These are phyloP conservation scores for Gossypium ekmanianum DNA, from an alignment of 345 rosid species.

Conservation along the genomic window DNA sequence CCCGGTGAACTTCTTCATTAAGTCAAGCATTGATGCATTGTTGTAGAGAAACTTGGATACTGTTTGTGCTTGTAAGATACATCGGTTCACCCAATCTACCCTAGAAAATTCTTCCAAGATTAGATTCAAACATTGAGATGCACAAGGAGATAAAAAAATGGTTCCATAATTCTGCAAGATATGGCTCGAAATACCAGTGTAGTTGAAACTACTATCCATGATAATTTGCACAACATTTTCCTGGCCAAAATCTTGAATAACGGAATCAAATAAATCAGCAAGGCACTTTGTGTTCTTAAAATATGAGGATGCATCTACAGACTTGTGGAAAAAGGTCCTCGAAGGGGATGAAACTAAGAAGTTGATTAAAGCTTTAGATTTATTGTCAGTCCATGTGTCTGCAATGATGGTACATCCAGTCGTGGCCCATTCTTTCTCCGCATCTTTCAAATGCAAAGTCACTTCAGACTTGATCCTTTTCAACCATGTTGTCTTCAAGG, in stretches of 20 bases:
- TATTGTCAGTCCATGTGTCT: constrained; percentile 79
- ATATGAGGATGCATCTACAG: constrained; percentile 74
- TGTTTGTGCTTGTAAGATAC: constrained; percentile 67
- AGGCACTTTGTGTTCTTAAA: constrained; percentile 69
- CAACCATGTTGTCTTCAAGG: constrained; percentile 56
- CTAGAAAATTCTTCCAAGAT: constrained; percentile 81
- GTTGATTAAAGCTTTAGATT: constrained; percentile 76
- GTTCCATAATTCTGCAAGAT: constrained; percentile 63
- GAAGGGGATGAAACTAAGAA: constrained; percentile 84
- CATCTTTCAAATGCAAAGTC: constrained; percentile 45
- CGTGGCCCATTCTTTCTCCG: constrained; percentile 76
- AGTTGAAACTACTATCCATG: constrained; percentile 60
- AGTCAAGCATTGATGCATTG: constrained; percentile 59
- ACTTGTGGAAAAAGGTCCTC: constrained; percentile 70
- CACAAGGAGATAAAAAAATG: constrained; percentile 81
- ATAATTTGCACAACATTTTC: constrained; percentile 85
- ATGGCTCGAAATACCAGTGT: constrained; percentile 65
- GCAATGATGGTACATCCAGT: constrained; percentile 81
- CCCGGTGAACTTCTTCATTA: constrained; percentile 65
- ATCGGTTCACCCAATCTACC: constrained; percentile 86
- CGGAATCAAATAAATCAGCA: constrained; percentile 73
- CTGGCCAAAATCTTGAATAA: constrained; percentile 69
- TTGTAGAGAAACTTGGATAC: constrained; percentile 70
- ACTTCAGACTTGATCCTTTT: constrained; percentile 64
- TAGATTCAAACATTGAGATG: constrained; percentile 73